Evolutionary conservation across 148 eudicot species (phyloP).

Genomic region (Vaccinium vitisidaea): DNA sequence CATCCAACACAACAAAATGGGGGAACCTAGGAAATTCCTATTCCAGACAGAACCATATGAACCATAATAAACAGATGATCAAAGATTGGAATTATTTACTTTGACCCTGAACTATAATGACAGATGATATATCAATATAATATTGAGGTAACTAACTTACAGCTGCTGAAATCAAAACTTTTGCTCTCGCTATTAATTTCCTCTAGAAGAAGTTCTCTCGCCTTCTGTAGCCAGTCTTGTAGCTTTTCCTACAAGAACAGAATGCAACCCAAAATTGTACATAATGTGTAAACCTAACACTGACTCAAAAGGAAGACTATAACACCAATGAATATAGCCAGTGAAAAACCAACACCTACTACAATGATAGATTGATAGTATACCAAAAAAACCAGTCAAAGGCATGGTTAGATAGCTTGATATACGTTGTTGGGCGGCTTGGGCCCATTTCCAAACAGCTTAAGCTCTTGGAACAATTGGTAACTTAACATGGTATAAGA

Average conservation of each 20-base stretch:
- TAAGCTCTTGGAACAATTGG: too few species aligned
- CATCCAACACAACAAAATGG: neutral
- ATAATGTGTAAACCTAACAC: neutral
- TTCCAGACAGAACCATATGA: neutral
- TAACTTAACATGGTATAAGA: too few species aligned
- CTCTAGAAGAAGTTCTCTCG: slow-evolving; percentile 54
- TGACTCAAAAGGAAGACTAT: neutral
- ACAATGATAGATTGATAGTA: neutral
- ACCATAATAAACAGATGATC: neutral
- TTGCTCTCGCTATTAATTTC: slow-evolving; percentile 45
- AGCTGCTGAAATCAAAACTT: slow-evolving; percentile 46
- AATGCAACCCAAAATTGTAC: slow-evolving; percentile 10
- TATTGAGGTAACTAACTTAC: slow-evolving; percentile 39
- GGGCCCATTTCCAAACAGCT: too few species aligned
- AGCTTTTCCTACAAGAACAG: slow-evolving; percentile 65
- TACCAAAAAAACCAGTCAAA: too few species aligned
- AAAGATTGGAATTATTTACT: neutral
- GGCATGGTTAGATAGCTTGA: too few species aligned
- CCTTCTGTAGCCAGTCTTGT: slow-evolving; percentile 75
- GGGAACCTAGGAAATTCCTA: neutral
- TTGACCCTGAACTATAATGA: neutral
- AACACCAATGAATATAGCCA: neutral
- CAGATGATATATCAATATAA: neutral
- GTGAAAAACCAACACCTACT: neutral
- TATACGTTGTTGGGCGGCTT: too few species aligned